Conservation (phyloP, 164 flowering plant genomes). For the Piper longum region DNA sequence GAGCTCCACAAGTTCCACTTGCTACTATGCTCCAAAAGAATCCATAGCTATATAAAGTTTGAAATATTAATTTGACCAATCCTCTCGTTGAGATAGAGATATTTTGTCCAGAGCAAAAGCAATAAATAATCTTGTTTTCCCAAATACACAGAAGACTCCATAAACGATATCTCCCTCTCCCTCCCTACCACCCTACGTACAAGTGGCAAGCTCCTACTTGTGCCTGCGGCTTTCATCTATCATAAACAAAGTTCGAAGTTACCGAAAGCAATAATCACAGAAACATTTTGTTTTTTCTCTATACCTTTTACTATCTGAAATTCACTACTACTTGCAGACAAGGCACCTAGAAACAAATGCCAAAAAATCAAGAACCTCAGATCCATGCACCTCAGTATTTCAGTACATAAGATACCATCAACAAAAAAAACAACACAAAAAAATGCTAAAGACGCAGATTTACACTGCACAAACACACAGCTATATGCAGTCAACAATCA, state of each 20-base stretch:
- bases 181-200: constrained; percentile 84
- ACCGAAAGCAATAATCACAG: constrained; percentile 14
- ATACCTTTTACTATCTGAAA: too few species aligned
- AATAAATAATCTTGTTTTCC: constrained; percentile 57
- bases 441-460: too few species aligned
- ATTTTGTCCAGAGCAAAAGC: constrained; percentile 48
- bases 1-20: constrained; percentile 95
- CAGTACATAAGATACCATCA: too few species aligned
- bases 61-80: constrained; percentile 44
- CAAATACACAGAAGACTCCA: constrained; percentile 53
- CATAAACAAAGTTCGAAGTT: constrained; percentile 82
- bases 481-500: too few species aligned
- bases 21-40: constrained; percentile 85
- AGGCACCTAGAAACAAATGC: too few species aligned
- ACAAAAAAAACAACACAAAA: too few species aligned
- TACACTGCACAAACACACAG: too few species aligned
- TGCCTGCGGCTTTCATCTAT: constrained; percentile 96
- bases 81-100: constrained; percentile 44
- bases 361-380: too few species aligned
- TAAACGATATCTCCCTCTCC: constrained; percentile 60
- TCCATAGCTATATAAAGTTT: constrained; percentile 68
- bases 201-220: constrained; percentile 85
- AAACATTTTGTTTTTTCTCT: too few species aligned
- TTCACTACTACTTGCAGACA: too few species aligned
- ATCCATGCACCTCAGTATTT: too few species aligned